Evolutionary conservation across 2,329 filamentous ascomycete species (phyloP), one percentile per base, ranked within the genome.

Genomic region (Pseudogymnoascus sp.): DNA sequence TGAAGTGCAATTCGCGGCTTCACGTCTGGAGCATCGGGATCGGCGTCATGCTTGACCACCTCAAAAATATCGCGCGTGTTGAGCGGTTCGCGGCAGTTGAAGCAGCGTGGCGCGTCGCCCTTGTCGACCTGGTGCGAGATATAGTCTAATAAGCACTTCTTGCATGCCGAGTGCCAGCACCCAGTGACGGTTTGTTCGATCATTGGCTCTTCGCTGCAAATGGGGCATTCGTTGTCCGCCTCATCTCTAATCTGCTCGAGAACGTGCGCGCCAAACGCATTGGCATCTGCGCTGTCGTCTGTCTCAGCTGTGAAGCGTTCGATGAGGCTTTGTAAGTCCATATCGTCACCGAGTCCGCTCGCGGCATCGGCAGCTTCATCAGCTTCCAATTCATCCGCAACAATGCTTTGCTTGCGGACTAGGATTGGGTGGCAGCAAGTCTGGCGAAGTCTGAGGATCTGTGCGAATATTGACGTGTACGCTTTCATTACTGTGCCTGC

Each of bases 81-180:
- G 71, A 99, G 87, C 11, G 86, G 81, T 69, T 91, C 89, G 33
- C 95, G 89, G 73, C 95, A 99, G 68, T 89, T 93, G 78, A 96
- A 96, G 76, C 95, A 99, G 9, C 88, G 85, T 1, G 95, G 89
- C 0, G 88, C 75, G 60, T 90, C 83, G 47, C 87, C 86, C 64
- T 88, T 91, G 68, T 91, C 87, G 4, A 82, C 88, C 74, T 96
- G 89, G 71, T 96, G 92, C 67, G 89, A 86, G 71, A 99, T 96
- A 69, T 91, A 96, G 69, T 91, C 87, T 1, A 96, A 78, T n/a
- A 97, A 78, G 70, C 95, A 99, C 66, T 90, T 88, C 76, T 95
- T 96, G 78, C 95, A 99, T 0, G 95, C 93, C 35, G 91, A 96
- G 75, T 99, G 95, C 92, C 95, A 99, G 76, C 95, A 99, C 0